phyloP scores from a whole-genome alignment of 768 basidiomycete genomes.

The Termitomyces sp. region DNA sequence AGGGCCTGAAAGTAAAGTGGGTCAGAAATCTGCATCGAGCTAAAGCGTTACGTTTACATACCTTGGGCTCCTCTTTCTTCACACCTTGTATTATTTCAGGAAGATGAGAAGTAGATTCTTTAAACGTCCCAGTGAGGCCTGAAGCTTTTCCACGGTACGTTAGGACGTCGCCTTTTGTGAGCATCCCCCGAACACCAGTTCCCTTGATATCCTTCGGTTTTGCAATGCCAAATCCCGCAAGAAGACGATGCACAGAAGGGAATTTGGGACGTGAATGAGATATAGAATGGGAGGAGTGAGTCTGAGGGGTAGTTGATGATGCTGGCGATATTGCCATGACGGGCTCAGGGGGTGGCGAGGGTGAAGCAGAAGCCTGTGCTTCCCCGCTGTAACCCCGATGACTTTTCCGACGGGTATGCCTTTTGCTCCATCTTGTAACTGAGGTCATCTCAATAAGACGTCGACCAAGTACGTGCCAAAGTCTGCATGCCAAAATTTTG shows the following conservation, averaged over 20 bases:
- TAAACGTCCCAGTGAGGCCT: conserved; percentile 71
- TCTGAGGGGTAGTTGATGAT: conserved; percentile 26
- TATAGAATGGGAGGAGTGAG: conserved; percentile 29
- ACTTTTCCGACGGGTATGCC: conserved; percentile 83
- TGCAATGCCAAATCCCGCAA: conserved; percentile 59
- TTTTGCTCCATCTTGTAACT: conserved; percentile 78
- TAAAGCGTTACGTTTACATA: not conserved
- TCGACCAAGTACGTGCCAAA: not conserved
- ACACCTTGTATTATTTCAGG: conserved; percentile 28
- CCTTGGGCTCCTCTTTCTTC: conserved; percentile 32
- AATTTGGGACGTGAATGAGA: conserved; percentile 73
- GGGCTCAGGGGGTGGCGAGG: conserved; percentile 26
- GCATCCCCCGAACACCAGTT: conserved; percentile 88
- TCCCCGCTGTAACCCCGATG: conserved; percentile 85
- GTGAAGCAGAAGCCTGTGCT: conserved; percentile 22
- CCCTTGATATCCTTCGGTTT: conserved; percentile 72
- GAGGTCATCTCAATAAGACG: not conserved
- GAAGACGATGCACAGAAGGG: conserved; percentile 84
- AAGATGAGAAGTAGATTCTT: conserved; percentile 32
- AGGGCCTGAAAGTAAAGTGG: conserved; percentile 41
- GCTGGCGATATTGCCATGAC: conserved; percentile 23
- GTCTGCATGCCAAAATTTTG: conserved; percentile 75
- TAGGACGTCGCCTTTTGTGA: conserved; percentile 96
- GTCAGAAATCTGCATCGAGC: not conserved
- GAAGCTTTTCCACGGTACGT: conserved; percentile 82